These are phyloP conservation scores for Rhizopogon rudus DNA, from an alignment of 768 basidiomycete genomes.

Conservation along the genomic window DNA sequence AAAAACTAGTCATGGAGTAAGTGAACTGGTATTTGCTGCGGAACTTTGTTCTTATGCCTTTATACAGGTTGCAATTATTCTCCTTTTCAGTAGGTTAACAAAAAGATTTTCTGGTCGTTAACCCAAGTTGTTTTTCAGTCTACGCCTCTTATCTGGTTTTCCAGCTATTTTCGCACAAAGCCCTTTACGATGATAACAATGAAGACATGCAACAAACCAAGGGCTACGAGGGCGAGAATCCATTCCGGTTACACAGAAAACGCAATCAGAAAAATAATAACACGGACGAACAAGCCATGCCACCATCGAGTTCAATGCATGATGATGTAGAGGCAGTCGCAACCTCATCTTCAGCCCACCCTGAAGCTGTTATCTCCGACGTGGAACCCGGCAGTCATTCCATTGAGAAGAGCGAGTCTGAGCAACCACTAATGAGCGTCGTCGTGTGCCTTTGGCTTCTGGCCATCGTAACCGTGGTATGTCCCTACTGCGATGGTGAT, in stretches of 20 bases:
- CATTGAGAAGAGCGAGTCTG: constrained; percentile 19
- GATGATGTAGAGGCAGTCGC: no score
- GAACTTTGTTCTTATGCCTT: not conserved
- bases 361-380: not conserved
- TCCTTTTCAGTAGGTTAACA: constrained; percentile 62
- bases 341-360: not conserved
- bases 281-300: no score
- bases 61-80: constrained; percentile 63
- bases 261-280: not conserved
- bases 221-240: constrained; percentile 38
- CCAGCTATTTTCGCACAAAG: constrained; percentile 74
- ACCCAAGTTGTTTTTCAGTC: constrained; percentile 35
- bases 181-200: constrained; percentile 55
- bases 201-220: constrained; percentile 34
- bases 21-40: constrained; percentile 16
- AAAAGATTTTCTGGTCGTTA: not conserved
- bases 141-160: constrained; percentile 72
- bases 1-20: constrained; percentile 72
- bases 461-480: constrained; percentile 55
- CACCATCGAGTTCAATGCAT: not conserved
- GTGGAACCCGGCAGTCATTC: not conserved
- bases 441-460: constrained; percentile 49
- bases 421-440: constrained; percentile 48
- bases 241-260: constrained; percentile 12
- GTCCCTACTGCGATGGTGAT: constrained; percentile 13